These are phyloP conservation scores for Elymus sibiricus DNA, from an alignment of 176 grass and related monocot species.

Conservation along the genomic window DNA sequence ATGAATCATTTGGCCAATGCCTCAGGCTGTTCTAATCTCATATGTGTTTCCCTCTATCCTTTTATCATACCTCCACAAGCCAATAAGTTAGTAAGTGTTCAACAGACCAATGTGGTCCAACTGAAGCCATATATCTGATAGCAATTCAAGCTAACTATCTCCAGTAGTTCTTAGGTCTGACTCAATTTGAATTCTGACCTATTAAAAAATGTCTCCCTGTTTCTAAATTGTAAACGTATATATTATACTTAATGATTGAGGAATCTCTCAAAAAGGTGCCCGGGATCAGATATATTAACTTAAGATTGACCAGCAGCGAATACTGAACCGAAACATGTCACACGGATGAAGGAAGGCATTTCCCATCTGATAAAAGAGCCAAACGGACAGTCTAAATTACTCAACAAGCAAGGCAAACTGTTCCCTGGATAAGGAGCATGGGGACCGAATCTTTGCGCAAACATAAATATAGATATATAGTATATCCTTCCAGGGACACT, in stretches of 20 bases:
- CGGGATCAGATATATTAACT: not conserved
- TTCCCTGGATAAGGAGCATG: not conserved
- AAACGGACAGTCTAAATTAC: slow-evolving; percentile 7
- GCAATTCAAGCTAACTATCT: not conserved
- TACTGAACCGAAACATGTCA: not conserved
- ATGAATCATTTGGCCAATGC: not conserved
- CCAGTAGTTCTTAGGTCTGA: not conserved
- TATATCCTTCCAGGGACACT: not conserved
- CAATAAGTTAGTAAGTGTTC: not conserved
- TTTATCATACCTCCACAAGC: not conserved
- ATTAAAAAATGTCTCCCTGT: not conserved
- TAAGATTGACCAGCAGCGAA: no score
- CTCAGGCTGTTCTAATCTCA: not conserved
- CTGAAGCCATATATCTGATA: not conserved
- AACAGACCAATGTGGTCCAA: not conserved
- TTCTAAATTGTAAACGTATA: not conserved
- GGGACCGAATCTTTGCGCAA: not conserved
- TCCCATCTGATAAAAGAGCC: not conserved
- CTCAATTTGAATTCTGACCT: not conserved
- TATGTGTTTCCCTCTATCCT: no score
- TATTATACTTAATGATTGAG: not conserved
- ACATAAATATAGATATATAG: not conserved
- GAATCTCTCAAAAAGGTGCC: not conserved
- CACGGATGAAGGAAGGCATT: not conserved
- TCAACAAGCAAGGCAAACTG: not conserved